Conservation (phyloP, 441 rosid genomes). For the Erysimum cheiri region DNA sequence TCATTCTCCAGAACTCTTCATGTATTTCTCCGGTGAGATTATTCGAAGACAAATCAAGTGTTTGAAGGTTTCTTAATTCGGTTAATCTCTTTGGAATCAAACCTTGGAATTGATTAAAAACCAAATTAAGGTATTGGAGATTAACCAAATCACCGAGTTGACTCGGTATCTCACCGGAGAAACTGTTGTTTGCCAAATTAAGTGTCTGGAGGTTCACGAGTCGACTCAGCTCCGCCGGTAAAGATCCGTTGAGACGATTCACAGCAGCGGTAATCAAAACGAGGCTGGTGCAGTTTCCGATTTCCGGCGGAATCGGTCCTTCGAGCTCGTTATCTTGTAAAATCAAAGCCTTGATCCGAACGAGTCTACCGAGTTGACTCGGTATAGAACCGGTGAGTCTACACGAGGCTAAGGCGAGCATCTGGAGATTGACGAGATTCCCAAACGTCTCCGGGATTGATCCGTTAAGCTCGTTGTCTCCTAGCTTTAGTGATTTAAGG, state of each 20-base stretch:
- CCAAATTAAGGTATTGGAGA: conserved; percentile 66
- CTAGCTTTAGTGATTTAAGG: conserved; percentile 70
- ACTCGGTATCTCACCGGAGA: conserved; percentile 67
- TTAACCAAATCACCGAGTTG: conserved; percentile 62
- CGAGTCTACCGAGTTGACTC: conserved; percentile 65
- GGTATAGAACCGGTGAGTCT: conserved; percentile 84
- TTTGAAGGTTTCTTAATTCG: conserved; percentile 57
- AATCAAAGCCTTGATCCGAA: conserved; percentile 54
- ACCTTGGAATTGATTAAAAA: conserved; percentile 64
- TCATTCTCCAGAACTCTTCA: conserved; percentile 51
- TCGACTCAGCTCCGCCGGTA: conserved; percentile 63
- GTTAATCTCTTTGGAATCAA: conserved; percentile 65
- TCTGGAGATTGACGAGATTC: conserved; percentile 65
- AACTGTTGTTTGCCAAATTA: conserved; percentile 78
- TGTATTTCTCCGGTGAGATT: conserved; percentile 66
- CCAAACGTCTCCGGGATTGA: conserved; percentile 60
- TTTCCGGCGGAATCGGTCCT: conserved; percentile 69
- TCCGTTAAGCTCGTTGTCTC: conserved; percentile 70
- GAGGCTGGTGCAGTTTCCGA: conserved; percentile 59
- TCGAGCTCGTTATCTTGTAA: conserved; percentile 64
- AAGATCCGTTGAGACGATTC: conserved; percentile 73
- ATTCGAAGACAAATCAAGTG: conserved; percentile 73
- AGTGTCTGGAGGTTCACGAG: conserved; percentile 59
- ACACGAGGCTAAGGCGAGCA: conserved; percentile 69
- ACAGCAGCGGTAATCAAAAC: conserved; percentile 58